phyloP scores from a whole-genome alignment of 345 rosid species.

The Melaleuca quinquenervia region DNA sequence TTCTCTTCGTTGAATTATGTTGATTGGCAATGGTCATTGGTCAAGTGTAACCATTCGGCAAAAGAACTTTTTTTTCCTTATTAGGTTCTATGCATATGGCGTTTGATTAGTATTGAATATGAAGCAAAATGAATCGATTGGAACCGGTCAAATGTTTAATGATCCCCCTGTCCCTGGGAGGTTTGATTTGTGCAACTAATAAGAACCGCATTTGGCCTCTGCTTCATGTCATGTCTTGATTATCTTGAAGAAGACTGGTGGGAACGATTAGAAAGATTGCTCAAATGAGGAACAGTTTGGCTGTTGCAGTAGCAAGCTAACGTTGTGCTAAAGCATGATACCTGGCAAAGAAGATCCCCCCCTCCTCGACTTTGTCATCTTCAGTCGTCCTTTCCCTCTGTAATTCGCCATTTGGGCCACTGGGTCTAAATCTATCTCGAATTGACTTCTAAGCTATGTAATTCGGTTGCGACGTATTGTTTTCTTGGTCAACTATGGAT shows the following conservation, averaged over 20 bases:
- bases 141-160: background rate
- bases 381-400: background rate
- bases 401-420: background rate
- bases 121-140: background rate
- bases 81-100: background rate
- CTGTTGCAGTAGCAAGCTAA: background rate
- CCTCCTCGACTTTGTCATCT: background rate
- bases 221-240: background rate
- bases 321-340: background rate
- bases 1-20: background rate
- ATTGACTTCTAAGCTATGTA: background rate
- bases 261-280: too few species aligned
- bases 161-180: background rate
- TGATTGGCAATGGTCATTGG: background rate
- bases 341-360: background rate
- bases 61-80: background rate
- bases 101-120: background rate
- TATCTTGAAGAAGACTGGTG: too few species aligned
- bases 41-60: background rate
- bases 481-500: background rate
- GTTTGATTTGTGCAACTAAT: background rate
- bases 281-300: too few species aligned
- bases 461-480: background rate
- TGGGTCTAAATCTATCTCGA: rapidly evolving
- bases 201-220: background rate